Percentiles rank a stretch among this genome's conserved stretches.
Conservation (phyloP, 768 basidiomycete species). For the Asterophora parasitica region DNA sequence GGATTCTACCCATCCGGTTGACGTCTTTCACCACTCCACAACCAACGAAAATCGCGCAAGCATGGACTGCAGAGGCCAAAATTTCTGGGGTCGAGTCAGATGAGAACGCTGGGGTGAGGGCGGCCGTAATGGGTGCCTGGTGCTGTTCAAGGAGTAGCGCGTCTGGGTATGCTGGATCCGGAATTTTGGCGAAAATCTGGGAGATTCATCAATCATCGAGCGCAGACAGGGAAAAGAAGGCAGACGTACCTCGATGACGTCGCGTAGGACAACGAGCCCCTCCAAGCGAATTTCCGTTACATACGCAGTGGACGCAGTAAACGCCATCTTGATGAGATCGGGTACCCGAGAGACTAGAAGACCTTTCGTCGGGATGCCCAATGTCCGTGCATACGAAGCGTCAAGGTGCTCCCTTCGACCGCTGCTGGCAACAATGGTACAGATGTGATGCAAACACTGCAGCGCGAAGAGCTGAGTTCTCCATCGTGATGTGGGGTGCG, state of each 20-base stretch:
- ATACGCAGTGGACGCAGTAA: conserved; percentile 94
- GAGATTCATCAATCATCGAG: conserved; percentile 4
- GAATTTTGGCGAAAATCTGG: conserved; percentile 82
- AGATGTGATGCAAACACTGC: conserved; percentile 87
- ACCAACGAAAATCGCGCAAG: conserved; percentile 93
- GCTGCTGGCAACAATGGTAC: conserved; percentile 65
- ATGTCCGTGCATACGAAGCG: conserved; percentile 58
- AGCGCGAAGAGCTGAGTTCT: conserved; percentile 94
- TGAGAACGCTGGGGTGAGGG: conserved; percentile 93
- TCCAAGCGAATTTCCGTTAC: conserved; percentile 93
- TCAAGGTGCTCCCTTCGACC: conserved; percentile 84
- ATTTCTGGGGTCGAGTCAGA: conserved; percentile 96
- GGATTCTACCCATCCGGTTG: conserved; percentile 86
- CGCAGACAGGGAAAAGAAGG: not conserved
- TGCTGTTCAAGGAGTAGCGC: conserved; percentile 91
- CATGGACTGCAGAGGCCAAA: conserved; percentile 83
- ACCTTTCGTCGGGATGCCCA: conserved; percentile 52
- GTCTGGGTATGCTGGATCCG: conserved; percentile 92
- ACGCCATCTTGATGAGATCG: conserved; percentile 96
- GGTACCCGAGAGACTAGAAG: conserved; percentile 82
- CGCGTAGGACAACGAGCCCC: conserved; percentile 82
- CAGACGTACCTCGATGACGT: conserved; percentile 81
- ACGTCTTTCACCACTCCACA: conserved; percentile 93
- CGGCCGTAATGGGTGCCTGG: conserved; percentile 97
- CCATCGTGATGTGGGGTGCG: conserved; percentile 77